Percentiles rank a stretch among this genome's conserved stretches.
phyloP scores from a whole-genome alignment of 2,329 filamentous ascomycete genomes.

The Epichloe baconii region DNA sequence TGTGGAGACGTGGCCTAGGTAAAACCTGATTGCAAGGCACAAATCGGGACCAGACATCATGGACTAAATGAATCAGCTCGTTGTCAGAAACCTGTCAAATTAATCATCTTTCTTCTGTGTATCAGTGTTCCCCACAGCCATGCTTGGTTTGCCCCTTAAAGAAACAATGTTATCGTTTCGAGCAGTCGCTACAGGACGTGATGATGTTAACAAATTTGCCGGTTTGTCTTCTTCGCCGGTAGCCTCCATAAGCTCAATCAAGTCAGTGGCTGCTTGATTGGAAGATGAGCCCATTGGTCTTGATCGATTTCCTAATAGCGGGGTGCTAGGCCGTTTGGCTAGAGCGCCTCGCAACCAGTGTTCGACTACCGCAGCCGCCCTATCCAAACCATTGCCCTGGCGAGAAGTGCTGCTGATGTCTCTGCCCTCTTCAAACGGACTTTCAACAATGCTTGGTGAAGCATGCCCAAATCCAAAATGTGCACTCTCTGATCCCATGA shows the following conservation, averaged over 20 bases:
- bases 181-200: conserved; percentile 23
- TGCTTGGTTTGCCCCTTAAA: conserved; percentile 24
- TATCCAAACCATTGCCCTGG: conserved; percentile 52
- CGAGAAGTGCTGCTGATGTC: conserved; percentile 27
- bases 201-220: conserved; percentile 18
- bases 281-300: conserved; percentile 16
- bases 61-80: neutral
- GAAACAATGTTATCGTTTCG: conserved; percentile 20
- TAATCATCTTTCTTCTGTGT: conserved; percentile 31
- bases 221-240: conserved; percentile 38
- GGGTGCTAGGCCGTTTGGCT: conserved; percentile 44
- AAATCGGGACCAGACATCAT: neutral
- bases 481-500: conserved; percentile 48
- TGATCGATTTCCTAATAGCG: conserved; percentile 27
- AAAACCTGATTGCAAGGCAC: neutral
- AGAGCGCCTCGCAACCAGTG: conserved; percentile 82
- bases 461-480: conserved; percentile 38
- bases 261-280: conserved; percentile 36
- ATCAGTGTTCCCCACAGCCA: conserved; percentile 2
- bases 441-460: conserved; percentile 34
- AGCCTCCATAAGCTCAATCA: conserved; percentile 60
- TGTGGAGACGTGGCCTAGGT: neutral
- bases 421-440: conserved; percentile 34
- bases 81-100: neutral
- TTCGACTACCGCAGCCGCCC: conserved; percentile 77